Conservation (phyloP, 2,329 filamentous ascomycete genomes). For the Fusarium brevicatenulatum region DNA sequence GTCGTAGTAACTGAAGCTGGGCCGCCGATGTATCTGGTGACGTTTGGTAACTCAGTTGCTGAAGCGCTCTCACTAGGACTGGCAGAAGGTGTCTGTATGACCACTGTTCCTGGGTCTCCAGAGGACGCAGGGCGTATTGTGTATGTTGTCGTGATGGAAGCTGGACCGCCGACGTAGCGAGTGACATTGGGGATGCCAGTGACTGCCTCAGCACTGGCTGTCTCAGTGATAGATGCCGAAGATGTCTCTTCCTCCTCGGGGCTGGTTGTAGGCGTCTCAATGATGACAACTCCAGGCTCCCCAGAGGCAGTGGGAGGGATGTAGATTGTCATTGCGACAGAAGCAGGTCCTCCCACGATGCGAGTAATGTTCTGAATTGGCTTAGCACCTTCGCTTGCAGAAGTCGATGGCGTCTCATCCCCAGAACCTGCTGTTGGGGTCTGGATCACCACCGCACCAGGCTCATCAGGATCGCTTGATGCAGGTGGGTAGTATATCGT, state of each 20-base stretch:
- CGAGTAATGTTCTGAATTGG: slow-evolving; percentile 6
- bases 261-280: slow-evolving; percentile 3
- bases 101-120: not conserved
- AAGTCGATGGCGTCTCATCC: not conserved
- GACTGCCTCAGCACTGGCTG: fast-evolving
- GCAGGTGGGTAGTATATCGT: slow-evolving; percentile 14
- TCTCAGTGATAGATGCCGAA: not conserved
- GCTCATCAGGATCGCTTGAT: not conserved
- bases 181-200: not conserved
- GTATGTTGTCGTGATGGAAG: not conserved
- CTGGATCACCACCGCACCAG: slow-evolving; percentile 5
- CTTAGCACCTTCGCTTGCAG: not conserved
- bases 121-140: not conserved
- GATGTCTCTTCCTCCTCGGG: fast-evolving
- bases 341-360: not conserved
- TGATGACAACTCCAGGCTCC: not conserved
- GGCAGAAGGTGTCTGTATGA: not conserved
- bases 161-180: not conserved
- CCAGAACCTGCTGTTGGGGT: slow-evolving; percentile 2
- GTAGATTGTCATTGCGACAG: not conserved
- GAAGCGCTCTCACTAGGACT: too few relatives aligned
- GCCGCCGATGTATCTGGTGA: not conserved
- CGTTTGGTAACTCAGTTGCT: not conserved
- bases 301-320: not conserved
- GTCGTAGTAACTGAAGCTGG: not conserved